Base-by-base conservation (phyloP, 2,329 filamentous ascomycete species). In the Trichothecium roseum region DNA sequence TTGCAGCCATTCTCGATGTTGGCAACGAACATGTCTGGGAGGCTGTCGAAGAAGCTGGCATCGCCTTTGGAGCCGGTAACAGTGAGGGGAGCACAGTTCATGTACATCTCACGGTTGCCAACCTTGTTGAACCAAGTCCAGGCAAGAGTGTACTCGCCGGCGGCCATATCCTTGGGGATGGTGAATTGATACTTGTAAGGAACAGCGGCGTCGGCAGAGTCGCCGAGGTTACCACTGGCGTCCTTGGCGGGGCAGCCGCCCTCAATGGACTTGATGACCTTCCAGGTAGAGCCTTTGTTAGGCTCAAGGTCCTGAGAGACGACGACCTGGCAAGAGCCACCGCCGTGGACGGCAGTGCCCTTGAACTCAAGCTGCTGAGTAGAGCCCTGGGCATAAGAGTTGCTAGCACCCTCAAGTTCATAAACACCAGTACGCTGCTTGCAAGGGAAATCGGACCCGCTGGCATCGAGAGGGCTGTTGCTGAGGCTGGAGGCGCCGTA, bases 61-160 rank as follows among this genome's bases (percentile, higher is more conserved):
- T 58, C 56, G 35, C 72, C 72, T 0, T 59, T 60, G 0, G 42
- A 44, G 8, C 73, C 73, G 0, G 73, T 74, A 17, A 96, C 68
- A 0, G 67, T 71, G 32, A 94, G 57, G 0, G 84, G 76, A 0
- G 82, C 85, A 48, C 89, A 98, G 70, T 94, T 93, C 87, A 94
- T 94, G 69, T 96, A 95, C 71, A 94, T 86, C 55, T 96, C 91
- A 1, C 88, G 80, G 64, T 94, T 94, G 3, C 91, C 91, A 8
- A 94, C 52, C 40, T 81, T 82, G 66, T 96, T 96, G 60, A 94
- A 77, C 91, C 91, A 96, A 1, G 86, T 86, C 87, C 88, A 96
- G 0, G 85, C 85, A 5, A 96, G 67, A 0, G 79, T 84, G 18
- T 83, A 88, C 28, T 87, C 72, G 4, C 89, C 91, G 2, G 78